Base-by-base conservation (phyloP, 768 basidiomycete species). In the Tricholoma sp. region DNA sequence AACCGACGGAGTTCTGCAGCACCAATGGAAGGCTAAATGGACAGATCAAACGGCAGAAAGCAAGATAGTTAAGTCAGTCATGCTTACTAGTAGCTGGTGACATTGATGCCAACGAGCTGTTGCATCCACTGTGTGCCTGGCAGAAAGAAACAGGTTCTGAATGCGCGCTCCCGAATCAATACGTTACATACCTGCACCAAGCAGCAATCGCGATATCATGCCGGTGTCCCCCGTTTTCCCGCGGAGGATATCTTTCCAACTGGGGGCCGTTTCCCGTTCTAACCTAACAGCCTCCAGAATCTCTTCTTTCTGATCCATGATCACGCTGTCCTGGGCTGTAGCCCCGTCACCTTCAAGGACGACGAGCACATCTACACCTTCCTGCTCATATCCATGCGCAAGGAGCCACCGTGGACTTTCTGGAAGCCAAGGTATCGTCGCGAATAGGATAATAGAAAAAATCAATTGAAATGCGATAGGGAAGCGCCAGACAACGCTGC, bases 91-190 rank as follows among this genome's bases (percentile, higher is more conserved):
- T 80, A 80, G 60, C 78, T 79, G 1, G 78, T 81, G 16, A 81
- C 79, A 50, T 81, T 81, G 52, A 80, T 79, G 21, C 78, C 78
- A 22, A 75, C 77, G 6, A 79, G 69, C 59, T 80, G 78, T 57
- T 80, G 79, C 79, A 80, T 80, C 72, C 76, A 77, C 55, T 80
- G 78, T 0, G 77, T 78, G 11, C 77, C 79, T 77, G 50, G 54
- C 24, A 49, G 14, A 32, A 8, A 19, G 37, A 41, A 18, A 43
- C 4, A 39, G n/a, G 4, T 19, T 24, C 34, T 1, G 19, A 35
- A 21, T 39, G 57, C 8, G 7, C 6, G 9, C 19, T 57, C 11
- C 8, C 7, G 22, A n/a, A 19, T 4, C 19, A 22, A 16, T n/a
- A 24, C 16, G 12, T 7, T 18, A 55, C 66, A 41, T 57, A 76